Evolutionary conservation across 345 rosid genomes (phyloP), one percentile per base, ranked within the genome.

Genomic region (Eucalyptus regnans): DNA sequence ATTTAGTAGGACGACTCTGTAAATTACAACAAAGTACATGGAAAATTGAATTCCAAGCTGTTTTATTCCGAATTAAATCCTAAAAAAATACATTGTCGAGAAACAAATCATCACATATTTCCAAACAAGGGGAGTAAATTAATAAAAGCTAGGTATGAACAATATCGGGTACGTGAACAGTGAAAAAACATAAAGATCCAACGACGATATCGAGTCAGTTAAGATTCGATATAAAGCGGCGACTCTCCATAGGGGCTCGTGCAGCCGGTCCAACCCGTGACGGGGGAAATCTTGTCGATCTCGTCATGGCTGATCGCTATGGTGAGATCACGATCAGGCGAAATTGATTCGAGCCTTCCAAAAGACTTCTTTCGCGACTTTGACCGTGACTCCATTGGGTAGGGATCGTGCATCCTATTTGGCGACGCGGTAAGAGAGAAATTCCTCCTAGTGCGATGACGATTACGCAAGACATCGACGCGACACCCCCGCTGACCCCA

Each of bases 201-300:
- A 56, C 62, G 4, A 23, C 1, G 0, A 56, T 23, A 9, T 4
- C 12, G 6, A 23, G 27, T 22, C 62, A 56, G 0, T 56, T 56
- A 56, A 56, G 27, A 56, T 56, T 56, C 3, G 22, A 56, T 23
- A 56, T 23, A 56, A 56, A 0, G 62, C 29, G 0, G 27, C 1
- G 1, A 56, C 27, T 56, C 29, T 56, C 29, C 1, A 4, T 2
- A 23, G 6, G 1, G 1, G 62, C 62, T 56, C 12, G 62, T 0
- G 1, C 62, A 56, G 29, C 29, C 62, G 29, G 62, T 56, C 29
- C 62, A 56, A 56, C 62, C 62, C 29, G 1, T 56, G 62, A 56
- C 29, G 62, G 23, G 62, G 62, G 27, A 56, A 22, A 56, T 56
- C 62, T 56, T 1, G 29, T 56, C 1, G 29, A 23, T 56, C 62